Conservation (phyloP, 2,329 filamentous ascomycete species). For the Talaromyces sp. region DNA sequence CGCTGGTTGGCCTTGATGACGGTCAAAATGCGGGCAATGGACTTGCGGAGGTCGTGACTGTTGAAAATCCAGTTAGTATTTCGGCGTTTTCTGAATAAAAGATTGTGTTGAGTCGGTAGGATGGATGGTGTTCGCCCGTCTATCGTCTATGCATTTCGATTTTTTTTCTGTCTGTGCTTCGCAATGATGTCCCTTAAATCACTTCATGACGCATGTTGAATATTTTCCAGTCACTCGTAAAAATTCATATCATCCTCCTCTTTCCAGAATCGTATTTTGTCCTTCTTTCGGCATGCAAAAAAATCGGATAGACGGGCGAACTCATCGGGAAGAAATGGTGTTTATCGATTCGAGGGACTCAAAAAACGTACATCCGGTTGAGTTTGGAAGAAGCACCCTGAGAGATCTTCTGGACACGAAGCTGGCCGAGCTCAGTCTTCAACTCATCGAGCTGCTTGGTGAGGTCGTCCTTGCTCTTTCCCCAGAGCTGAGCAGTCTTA, state of each 20-base stretch:
- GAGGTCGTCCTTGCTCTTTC: conserved; percentile 99
- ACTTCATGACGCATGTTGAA: background rate
- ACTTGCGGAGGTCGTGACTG: conserved; percentile 99
- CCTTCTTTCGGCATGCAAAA: conserved; percentile 16
- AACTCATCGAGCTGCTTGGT: conserved; percentile 91
- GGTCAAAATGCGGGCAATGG: conserved; percentile 96
- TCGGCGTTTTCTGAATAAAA: too few relatives aligned
- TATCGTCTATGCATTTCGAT: conserved; percentile 12
- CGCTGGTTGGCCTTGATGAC: conserved; percentile 99
- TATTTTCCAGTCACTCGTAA: background rate
- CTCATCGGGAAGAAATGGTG: background rate
- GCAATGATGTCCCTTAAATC: background rate
- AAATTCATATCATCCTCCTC: background rate
- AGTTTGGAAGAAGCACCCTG: conserved; percentile 91
- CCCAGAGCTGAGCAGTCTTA: conserved; percentile 96
- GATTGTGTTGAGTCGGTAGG: too few relatives aligned
- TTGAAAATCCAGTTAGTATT: conserved; percentile 17
- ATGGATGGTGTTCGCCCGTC: conserved; percentile 1
- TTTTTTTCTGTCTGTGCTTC: background rate
- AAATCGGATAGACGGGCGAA: conserved; percentile 13
- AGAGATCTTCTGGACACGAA: conserved; percentile 97
- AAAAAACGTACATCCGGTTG: conserved; percentile 81
- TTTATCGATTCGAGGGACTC: conserved; percentile 12
- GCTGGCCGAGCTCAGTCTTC: conserved; percentile 93
- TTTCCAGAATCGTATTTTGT: conserved; percentile 5